Evolutionary conservation across 164 flowering plant species (phyloP).

Genomic region (Platanus orientalis): DNA sequence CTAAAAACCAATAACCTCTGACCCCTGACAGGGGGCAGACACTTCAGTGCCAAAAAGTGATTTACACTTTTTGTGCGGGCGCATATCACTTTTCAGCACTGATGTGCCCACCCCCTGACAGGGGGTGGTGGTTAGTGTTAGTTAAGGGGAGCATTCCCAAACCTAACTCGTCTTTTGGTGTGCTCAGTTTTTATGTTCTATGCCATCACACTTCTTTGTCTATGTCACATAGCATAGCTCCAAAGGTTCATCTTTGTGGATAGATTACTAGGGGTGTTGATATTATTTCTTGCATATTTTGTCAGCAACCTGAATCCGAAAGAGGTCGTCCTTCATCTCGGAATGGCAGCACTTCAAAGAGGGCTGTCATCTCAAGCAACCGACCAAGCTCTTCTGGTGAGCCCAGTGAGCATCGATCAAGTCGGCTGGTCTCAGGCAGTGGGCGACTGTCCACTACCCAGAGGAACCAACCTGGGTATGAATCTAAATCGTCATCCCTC

Average conservation of each 20-base stretch:
- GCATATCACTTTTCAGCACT: too few relatives aligned
- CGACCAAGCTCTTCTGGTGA: slow-evolving; percentile 30
- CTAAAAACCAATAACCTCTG: too few relatives aligned
- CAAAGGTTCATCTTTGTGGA: not conserved
- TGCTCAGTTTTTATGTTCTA: too few relatives aligned
- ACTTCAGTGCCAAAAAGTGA: too few relatives aligned
- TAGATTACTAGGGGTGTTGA: not conserved
- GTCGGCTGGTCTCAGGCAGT: slow-evolving; percentile 20
- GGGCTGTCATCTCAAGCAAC: slow-evolving; percentile 24
- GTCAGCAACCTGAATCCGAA: slow-evolving; percentile 19
- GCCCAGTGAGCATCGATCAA: slow-evolving; percentile 20
- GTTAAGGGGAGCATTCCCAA: too few relatives aligned
- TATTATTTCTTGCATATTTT: not conserved
- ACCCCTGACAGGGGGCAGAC: too few relatives aligned
- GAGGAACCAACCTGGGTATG: slow-evolving; percentile 35
- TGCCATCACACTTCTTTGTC: not conserved
- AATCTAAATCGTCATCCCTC: slow-evolving; percentile 28
- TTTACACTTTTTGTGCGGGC: too few relatives aligned
- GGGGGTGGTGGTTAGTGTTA: too few relatives aligned
- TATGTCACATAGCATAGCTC: too few relatives aligned
- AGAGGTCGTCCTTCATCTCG: slow-evolving; percentile 20
- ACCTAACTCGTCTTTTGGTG: too few relatives aligned
- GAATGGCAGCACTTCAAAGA: slow-evolving; percentile 24
- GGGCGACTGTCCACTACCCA: slow-evolving; percentile 31
- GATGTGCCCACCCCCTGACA: too few relatives aligned